These are phyloP conservation scores for Aspergillus sclerotialis DNA, from an alignment of 2,329 filamentous ascomycete species.

Conservation along the genomic window DNA sequence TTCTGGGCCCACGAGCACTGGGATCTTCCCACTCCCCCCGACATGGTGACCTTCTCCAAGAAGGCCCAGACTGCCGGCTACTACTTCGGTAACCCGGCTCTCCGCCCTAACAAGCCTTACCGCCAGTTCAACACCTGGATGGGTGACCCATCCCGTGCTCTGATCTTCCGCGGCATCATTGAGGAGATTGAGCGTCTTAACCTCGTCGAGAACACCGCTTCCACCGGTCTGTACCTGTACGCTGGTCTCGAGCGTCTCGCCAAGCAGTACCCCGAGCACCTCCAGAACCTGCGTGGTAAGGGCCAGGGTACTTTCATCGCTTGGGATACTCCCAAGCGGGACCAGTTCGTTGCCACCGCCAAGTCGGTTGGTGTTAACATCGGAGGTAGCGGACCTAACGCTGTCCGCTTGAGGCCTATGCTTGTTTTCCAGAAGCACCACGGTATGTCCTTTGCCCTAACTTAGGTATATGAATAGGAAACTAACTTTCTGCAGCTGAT, in stretches of 20 bases:
- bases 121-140: slow-evolving; percentile 98
- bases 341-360: slow-evolving; percentile 70
- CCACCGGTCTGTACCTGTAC: slow-evolving; percentile 73
- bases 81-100: slow-evolving; percentile 74
- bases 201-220: slow-evolving; percentile 72
- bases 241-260: slow-evolving; percentile 61
- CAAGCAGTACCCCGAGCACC: slow-evolving; percentile 64
- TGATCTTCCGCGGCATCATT: slow-evolving; percentile 82
- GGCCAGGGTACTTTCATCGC: slow-evolving; percentile 88
- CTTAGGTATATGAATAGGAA: not conserved
- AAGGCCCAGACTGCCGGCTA: slow-evolving; percentile 92
- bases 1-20: slow-evolving; percentile 98
- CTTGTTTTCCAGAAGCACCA: slow-evolving; percentile 87
- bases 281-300: slow-evolving; percentile 79
- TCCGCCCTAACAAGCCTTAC: slow-evolving; percentile 88
- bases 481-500: slow-evolving; percentile 47
- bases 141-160: slow-evolving; percentile 77
- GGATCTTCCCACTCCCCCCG: slow-evolving; percentile 69
- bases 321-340: slow-evolving; percentile 74
- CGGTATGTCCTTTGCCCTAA: slow-evolving; percentile 38
- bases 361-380: slow-evolving; percentile 82
- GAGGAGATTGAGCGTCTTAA: slow-evolving; percentile 69
- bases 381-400: slow-evolving; percentile 68
- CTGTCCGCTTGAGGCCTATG: slow-evolving; percentile 81
- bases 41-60: slow-evolving; percentile 94